Conservation (phyloP, 768 basidiomycete genomes). For the Pleurotus tuoliensis region DNA sequence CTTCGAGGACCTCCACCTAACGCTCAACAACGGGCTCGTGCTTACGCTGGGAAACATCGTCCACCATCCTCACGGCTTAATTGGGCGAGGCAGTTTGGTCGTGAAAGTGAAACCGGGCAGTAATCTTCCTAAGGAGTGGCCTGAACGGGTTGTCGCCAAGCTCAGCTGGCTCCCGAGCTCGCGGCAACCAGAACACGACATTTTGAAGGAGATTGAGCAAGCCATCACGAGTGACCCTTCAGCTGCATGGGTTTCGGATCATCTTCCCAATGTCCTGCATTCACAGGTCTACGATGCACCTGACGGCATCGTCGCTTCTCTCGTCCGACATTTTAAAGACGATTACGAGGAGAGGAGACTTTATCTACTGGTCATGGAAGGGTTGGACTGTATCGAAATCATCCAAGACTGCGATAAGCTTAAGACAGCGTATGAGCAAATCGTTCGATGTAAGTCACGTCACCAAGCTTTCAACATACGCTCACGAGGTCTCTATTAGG, state of each 20-base stretch:
- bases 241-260: background rate
- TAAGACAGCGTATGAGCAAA: background rate
- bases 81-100: background rate
- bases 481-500: background rate
- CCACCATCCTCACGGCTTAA: background rate
- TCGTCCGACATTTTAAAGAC: background rate
- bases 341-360: slow-evolving; percentile 1
- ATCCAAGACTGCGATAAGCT: background rate
- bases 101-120: background rate
- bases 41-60: background rate
- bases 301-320: background rate
- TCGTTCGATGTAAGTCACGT: slow-evolving; percentile 1
- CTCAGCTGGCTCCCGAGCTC: background rate
- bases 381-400: background rate
- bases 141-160: background rate
- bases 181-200: background rate
- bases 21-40: background rate
- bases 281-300: background rate
- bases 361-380: background rate
- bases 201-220: background rate
- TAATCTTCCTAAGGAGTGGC: too few relatives aligned
- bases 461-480: too few relatives aligned
- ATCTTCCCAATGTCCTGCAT: background rate
- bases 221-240: too few relatives aligned
- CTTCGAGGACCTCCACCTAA: background rate